Evolutionary conservation across 2,329 filamentous ascomycete species (phyloP).

Genomic region (Trichoderma asperellum): DNA sequence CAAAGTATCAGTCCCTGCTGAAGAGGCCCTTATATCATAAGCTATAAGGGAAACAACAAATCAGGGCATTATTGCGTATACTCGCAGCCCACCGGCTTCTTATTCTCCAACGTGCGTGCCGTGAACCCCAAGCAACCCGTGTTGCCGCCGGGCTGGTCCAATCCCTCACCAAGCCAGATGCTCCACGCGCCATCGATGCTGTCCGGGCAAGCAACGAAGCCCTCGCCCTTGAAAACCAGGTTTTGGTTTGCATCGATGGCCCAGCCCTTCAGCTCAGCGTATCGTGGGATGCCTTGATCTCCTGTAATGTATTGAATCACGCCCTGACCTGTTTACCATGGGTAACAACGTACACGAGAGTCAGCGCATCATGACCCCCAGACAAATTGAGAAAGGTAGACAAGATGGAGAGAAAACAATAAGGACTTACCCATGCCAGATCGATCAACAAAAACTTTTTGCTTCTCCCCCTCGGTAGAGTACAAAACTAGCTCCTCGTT

Average conservation of each 20-base stretch:
- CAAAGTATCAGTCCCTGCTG: neutral
- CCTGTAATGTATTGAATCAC: conserved; percentile 57
- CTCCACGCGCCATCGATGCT: conserved; percentile 49
- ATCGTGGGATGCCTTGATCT: conserved; percentile 41
- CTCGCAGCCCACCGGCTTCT: conserved; percentile 43
- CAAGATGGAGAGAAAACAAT: neutral
- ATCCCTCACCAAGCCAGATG: conserved; percentile 43
- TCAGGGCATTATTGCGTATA: conserved; percentile 36
- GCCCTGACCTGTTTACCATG: conserved; percentile 51
- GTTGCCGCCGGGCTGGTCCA: conserved; percentile 43
- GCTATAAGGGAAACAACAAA: neutral
- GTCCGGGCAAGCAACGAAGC: conserved; percentile 58
- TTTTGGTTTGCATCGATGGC: conserved; percentile 47
- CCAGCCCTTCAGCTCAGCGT: conserved; percentile 54
- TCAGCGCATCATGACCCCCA: neutral
- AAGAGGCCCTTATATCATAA: neutral
- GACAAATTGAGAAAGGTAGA: neutral
- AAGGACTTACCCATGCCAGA: conserved; percentile 58
- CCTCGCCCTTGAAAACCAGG: conserved; percentile 50
- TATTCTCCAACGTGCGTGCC: conserved; percentile 38
- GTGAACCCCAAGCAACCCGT: conserved; percentile 44
- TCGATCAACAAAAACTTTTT: conserved; percentile 58
- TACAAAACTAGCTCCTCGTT: conserved; percentile 55
- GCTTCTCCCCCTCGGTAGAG: conserved; percentile 44
- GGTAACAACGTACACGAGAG: neutral